phyloP scores from a whole-genome alignment of 2,329 filamentous ascomycete species.

The Colletotrichum cuscutae region DNA sequence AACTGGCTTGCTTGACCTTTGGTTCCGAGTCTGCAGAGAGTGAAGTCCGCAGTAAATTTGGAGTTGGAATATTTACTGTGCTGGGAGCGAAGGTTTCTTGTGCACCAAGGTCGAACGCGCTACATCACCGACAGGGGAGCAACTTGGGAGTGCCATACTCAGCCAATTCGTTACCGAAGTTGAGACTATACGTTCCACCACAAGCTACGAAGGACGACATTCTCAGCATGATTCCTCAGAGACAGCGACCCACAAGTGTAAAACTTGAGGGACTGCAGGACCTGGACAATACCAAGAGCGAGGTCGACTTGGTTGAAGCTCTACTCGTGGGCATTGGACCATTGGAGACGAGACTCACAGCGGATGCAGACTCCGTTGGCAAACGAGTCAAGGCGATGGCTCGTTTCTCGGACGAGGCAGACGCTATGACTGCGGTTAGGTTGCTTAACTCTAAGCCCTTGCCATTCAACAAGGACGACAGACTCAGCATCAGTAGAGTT shows the following conservation, averaged over 20 bases:
- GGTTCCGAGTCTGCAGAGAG: conserved; percentile 33
- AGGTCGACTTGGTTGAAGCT: conserved; percentile 39
- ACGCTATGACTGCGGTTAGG: conserved; percentile 47
- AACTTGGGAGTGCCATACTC: too few relatives aligned
- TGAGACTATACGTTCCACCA: conserved; percentile 41
- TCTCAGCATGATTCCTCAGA: conserved; percentile 31
- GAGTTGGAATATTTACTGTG: conserved; percentile 39
- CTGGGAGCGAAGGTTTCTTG: conserved; percentile 32
- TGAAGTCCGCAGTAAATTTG: conserved; percentile 38
- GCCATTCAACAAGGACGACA: conserved; percentile 43
- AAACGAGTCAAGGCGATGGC: conserved; percentile 52
- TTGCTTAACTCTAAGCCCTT: conserved; percentile 44
- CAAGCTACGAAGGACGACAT: conserved; percentile 34
- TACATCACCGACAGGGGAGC: conserved; percentile 29
- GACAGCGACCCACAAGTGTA: conserved; percentile 36
- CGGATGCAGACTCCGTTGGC: conserved; percentile 31
- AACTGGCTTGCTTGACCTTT: conserved; percentile 44
- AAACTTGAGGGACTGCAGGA: conserved; percentile 37
- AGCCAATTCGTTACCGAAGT: conserved; percentile 1
- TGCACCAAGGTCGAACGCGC: conserved; percentile 29
- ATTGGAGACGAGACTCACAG: conserved; percentile 46
- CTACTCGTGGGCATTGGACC: conserved; percentile 44
- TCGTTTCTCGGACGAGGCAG: conserved; percentile 48
- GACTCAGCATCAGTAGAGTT: conserved; percentile 49
- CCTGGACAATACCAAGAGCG: conserved; percentile 32